Base-by-base conservation (phyloP, 768 basidiomycete genomes). In the Roridomyces roridus region DNA sequence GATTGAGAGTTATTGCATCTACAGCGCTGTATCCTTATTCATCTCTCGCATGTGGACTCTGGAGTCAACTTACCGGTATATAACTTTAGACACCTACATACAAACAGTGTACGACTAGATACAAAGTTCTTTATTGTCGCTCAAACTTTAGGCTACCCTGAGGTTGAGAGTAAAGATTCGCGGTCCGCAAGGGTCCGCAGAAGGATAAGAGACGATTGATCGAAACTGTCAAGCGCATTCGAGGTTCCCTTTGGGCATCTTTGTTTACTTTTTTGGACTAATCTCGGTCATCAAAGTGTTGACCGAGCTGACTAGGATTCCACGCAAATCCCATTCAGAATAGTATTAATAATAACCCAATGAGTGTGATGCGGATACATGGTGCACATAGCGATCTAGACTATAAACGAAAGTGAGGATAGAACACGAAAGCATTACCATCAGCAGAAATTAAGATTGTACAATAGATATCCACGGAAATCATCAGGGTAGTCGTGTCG, bases 401-500 rank as follows among this genome's bases (percentile, higher is more conserved):
- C 34, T 51, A 34, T 53, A 53, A 62, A 62, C 48, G 60, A 59
- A 21, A 18, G 61, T 63, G 57, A 24, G 51, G 6, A 28, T 46
- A 46, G 35, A n/a, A 25, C 28, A 45, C 46, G 56, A 62, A 51
- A 55, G 57, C 57, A 59, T 59, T 62, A 34, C 31, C 2, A 62
- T 56, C 37, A 34, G 46, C 51, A 59, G 52, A 26, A 26, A 53
- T 54, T 50, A 63, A 28, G 36, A 35, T 31, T 29, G 47, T 35
- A 54, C 35, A 55, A 24, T 44, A 49, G 10, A n/a, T 39, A 48
- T 29, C 8, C 18, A 10, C 25, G 57, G 51, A 50, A 50, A 63
- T 70, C 63, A 82, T 49, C 74, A 72, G 37, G 79, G 76, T 62
- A 85, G 74, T 66, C 89, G 84, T 66, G 90, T 92, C 47, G 92